These are phyloP conservation scores for Aphanoascus verrucosus DNA, from an alignment of 2,329 filamentous ascomycete species.

Conservation along the genomic window DNA sequence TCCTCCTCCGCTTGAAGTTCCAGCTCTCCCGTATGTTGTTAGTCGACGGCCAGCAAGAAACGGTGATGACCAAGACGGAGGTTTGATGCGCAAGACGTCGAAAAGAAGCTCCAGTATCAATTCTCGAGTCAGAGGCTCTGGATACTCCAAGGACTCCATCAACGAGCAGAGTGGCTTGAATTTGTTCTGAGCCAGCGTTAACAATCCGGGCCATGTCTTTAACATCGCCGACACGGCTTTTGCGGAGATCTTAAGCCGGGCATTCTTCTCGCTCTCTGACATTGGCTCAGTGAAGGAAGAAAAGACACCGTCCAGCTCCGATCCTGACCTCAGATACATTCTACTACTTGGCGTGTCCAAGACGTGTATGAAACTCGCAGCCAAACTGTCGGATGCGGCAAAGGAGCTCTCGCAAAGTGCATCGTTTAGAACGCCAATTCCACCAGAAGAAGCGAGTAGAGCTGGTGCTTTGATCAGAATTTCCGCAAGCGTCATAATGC, in stretches of 20 bases:
- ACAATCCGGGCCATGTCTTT: constrained; percentile 86
- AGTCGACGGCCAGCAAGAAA: constrained; percentile 85
- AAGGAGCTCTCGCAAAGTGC: constrained; percentile 84
- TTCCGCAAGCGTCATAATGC: constrained; percentile 83
- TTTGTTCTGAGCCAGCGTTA: constrained; percentile 78
- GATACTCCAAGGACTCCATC: constrained; percentile 53
- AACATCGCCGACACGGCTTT: constrained; percentile 86
- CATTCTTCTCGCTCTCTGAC: constrained; percentile 45
- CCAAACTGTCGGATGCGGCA: constrained; percentile 80
- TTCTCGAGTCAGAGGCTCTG: constrained; percentile 50
- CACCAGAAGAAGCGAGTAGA: constrained; percentile 70
- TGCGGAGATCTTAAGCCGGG: constrained; percentile 70
- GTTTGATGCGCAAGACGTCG: constrained; percentile 74
- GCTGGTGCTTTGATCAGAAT: constrained; percentile 77
- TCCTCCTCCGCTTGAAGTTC: constrained; percentile 53
- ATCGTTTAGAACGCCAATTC: constrained; percentile 78
- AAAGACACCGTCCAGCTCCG: constrained; percentile 80
- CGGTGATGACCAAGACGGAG: constrained; percentile 86
- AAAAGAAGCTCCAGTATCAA: constrained; percentile 83
- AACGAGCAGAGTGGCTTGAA: constrained; percentile 77
- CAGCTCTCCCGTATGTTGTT: constrained; percentile 92
- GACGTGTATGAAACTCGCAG: constrained; percentile 77
- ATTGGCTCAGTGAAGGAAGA: constrained; percentile 82
- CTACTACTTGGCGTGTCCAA: constrained; percentile 73
- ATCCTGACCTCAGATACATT: constrained; percentile 73